Percentiles rank a stretch among this genome's conserved stretches.
Evolutionary conservation across 179 eudicot genomes (phyloP).

Genomic region (Dionaea muscipula): DNA sequence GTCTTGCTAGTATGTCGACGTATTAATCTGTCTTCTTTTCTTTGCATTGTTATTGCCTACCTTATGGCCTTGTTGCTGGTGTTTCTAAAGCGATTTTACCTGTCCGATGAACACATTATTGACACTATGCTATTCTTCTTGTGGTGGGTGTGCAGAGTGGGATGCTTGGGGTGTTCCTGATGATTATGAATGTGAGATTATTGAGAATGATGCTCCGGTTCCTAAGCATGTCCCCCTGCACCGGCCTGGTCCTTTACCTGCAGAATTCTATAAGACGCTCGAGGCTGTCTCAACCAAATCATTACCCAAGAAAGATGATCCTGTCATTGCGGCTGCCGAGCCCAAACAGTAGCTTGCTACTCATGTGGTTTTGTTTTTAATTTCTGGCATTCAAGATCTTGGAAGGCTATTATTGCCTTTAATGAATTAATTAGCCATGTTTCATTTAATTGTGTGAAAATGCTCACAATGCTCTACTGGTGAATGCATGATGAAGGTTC

Average conservation of each 20-base stretch:
- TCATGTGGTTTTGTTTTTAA: too few species aligned
- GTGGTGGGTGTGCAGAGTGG: constrained; percentile 52
- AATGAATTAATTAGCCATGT: too few species aligned
- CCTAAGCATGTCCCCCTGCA: constrained; percentile 72
- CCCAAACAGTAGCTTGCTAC: constrained; percentile 13
- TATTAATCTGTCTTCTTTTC: too few species aligned
- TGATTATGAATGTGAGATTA: constrained; percentile 73
- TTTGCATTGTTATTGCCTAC: background rate
- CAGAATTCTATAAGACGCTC: constrained; percentile 62
- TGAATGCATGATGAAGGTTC: too few species aligned
- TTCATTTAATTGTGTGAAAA: too few species aligned
- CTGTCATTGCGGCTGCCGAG: constrained; percentile 29
- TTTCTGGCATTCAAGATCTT: too few species aligned
- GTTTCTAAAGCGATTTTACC: background rate
- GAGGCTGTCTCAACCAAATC: constrained; percentile 24
- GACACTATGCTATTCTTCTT: background rate
- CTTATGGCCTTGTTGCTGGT: background rate
- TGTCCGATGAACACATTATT: background rate
- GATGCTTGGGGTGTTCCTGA: constrained; percentile 79
- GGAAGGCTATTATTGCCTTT: too few species aligned
- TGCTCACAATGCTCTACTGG: too few species aligned
- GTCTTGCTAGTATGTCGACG: too few species aligned
- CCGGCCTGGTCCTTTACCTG: constrained; percentile 72
- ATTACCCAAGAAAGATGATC: constrained; percentile 22
- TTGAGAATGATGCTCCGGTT: constrained; percentile 73